Percentiles rank a stretch among this genome's conserved stretches.
These are phyloP conservation scores for Candida orba DNA, from an alignment of 805 yeast genomes.

Conservation along the genomic window DNA sequence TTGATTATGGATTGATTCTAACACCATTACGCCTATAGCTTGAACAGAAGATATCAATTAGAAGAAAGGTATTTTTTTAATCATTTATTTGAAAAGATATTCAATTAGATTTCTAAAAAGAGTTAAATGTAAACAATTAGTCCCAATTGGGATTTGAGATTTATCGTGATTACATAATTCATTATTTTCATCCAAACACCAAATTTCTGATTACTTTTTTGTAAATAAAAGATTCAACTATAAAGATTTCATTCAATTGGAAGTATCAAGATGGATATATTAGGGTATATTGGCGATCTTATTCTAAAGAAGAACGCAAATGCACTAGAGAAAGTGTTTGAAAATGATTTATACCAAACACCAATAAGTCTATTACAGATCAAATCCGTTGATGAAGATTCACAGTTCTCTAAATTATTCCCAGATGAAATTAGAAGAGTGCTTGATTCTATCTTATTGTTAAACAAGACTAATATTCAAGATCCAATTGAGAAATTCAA, in stretches of 20 bases:
- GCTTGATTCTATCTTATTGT: conserved; percentile 5
- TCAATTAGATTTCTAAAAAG: conserved; percentile 5
- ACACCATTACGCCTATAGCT: neutral
- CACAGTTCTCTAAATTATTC: neutral
- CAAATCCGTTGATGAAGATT: neutral
- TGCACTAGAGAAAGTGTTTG: neutral
- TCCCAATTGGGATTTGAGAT: neutral
- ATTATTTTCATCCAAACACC: too few species aligned
- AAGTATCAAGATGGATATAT: neutral
- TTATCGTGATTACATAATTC: neutral
- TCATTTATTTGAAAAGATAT: neutral
- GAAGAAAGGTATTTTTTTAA: too few species aligned
- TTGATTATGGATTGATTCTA: conserved; percentile 7
- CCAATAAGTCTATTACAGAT: neutral
- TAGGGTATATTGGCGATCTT: neutral
- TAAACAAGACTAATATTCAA: conserved; percentile 21
- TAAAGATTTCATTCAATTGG: too few species aligned
- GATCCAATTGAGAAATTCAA: conserved; percentile 25
- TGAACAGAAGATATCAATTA: too few species aligned
- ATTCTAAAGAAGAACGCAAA: neutral
- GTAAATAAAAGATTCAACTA: too few species aligned
- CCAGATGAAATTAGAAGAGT: conserved; percentile 10
- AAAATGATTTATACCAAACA: neutral
- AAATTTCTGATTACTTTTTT: too few species aligned
- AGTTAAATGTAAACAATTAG: conserved; percentile 7